Evolutionary conservation across 306 rosid species (phyloP).

Genomic region (Styphnolobium japonicum): DNA sequence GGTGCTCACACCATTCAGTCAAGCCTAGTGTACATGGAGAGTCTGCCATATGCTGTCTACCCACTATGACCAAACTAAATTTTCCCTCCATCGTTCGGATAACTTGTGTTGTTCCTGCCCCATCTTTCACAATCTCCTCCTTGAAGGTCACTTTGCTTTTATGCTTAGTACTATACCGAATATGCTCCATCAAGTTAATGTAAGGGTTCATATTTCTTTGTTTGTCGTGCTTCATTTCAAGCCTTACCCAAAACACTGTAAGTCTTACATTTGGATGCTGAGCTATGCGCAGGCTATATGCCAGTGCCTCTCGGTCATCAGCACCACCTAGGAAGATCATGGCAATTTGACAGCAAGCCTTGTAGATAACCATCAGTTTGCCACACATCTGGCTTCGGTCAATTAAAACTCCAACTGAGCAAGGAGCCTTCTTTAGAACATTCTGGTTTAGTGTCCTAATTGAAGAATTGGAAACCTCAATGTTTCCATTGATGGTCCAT

Average conservation of each 20-base stretch:
- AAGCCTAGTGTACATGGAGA: slow-evolving; percentile 26
- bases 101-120: slow-evolving; percentile 17
- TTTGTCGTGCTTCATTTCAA: background rate
- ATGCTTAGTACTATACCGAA: background rate
- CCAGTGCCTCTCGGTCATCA: slow-evolving; percentile 42
- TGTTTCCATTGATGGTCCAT: background rate
- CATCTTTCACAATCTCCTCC: slow-evolving; percentile 35
- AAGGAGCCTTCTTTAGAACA: slow-evolving; percentile 24
- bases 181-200: slow-evolving; percentile 21
- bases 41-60: slow-evolving; percentile 24
- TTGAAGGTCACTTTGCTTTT: slow-evolving; percentile 1
- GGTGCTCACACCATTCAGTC: slow-evolving; percentile 39
- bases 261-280: slow-evolving; percentile 26
- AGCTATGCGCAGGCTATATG: slow-evolving; percentile 26
- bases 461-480: background rate
- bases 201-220: background rate
- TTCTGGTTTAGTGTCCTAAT: slow-evolving; percentile 22
- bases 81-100: background rate
- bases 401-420: slow-evolving; percentile 16
- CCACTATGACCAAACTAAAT: slow-evolving; percentile 18
- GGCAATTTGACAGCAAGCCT: slow-evolving; percentile 9
- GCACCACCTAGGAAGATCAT: slow-evolving; percentile 27
- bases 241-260: slow-evolving; percentile 22
- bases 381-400: slow-evolving; percentile 13
- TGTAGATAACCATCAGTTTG: background rate